Evolutionary conservation across 768 basidiomycete genomes (phyloP).

Genomic region (Strobilomyces confusus): DNA sequence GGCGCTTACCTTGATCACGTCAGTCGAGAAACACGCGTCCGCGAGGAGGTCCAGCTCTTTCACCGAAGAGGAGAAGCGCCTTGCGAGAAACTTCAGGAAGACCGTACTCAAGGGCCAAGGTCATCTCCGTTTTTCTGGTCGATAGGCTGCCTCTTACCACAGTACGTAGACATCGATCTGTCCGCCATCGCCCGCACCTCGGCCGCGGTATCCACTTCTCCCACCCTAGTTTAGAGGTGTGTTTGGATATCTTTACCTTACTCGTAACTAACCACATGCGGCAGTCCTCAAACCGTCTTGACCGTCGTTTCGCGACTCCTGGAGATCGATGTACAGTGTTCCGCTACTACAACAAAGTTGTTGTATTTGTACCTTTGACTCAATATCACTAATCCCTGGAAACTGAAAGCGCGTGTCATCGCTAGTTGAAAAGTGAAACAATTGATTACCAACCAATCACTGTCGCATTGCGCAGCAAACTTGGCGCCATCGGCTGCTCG

Average conservation of each 20-base stretch:
- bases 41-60: constrained; percentile 41
- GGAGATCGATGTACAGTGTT: constrained; percentile 7
- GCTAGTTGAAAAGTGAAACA: neutral
- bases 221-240: constrained; percentile 29
- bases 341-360: neutral
- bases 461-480: too few species aligned
- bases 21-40: constrained; percentile 29
- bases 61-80: constrained; percentile 62
- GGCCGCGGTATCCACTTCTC: constrained; percentile 60
- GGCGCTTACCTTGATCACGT: constrained; percentile 4
- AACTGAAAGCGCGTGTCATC: neutral
- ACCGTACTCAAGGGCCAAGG: constrained; percentile 63
- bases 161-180: constrained; percentile 48
- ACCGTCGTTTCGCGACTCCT: neutral
- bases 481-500: too few species aligned
- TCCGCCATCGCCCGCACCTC: constrained; percentile 82
- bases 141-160: constrained; percentile 1
- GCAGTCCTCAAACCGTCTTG: neutral
- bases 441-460: neutral
- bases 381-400: neutral
- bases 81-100: constrained; percentile 67
- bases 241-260: neutral
- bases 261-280: neutral
- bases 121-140: constrained; percentile 15
- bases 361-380: constrained; percentile 20